Evolutionary conservation across 1,139 yeast species (phyloP), one percentile per base, ranked within the genome.

Genomic region (Geotrichum carabidarum): DNA sequence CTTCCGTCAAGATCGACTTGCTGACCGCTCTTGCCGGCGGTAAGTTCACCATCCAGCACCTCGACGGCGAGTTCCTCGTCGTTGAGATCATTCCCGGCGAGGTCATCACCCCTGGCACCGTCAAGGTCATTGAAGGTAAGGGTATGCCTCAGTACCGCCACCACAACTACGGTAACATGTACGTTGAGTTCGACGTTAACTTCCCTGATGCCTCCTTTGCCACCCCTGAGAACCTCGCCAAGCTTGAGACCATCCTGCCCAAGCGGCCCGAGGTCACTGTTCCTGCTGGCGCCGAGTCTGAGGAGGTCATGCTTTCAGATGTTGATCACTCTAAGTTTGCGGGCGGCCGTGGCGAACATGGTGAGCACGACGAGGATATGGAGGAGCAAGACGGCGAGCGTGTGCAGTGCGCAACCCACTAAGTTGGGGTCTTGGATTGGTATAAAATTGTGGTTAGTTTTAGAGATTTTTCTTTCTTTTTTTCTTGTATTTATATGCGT

Each of bases 11-110:
- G 75, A 77, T 94, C 66, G 98, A 93, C 70, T 79, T 93, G 66
- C 78, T 91, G 68, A 90, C 98, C 37, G 96, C 99, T 40, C 80
- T 93, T 65, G 95, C 97, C 48, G 99, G 99, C 70, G 99, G 99
- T 64, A 84, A 84, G 59, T 78, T 93, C 68, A 84, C 87, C 35
- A 78, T 94, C 70, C 80, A 89, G 75, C 97, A 93, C 67, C 77
- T 83, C 54, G 80, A 75, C 58, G 84, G 89, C 59, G 97, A 90
- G 65, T 89, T 82, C 78, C 76, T 93, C 68, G 88, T 90, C 79
- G 81, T 90, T 56, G 77, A 80, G 50, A 82, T 91, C 62, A 76
- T 84, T 57, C 94, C 98, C 54, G 99, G 99, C 71, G 97, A 91
- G 75, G 90, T 91, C 59, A 86, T 94, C 61, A 68, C 91, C 43